phyloP scores from a whole-genome alignment of 2,329 filamentous ascomycete species.

The Meredithiella fracta region DNA sequence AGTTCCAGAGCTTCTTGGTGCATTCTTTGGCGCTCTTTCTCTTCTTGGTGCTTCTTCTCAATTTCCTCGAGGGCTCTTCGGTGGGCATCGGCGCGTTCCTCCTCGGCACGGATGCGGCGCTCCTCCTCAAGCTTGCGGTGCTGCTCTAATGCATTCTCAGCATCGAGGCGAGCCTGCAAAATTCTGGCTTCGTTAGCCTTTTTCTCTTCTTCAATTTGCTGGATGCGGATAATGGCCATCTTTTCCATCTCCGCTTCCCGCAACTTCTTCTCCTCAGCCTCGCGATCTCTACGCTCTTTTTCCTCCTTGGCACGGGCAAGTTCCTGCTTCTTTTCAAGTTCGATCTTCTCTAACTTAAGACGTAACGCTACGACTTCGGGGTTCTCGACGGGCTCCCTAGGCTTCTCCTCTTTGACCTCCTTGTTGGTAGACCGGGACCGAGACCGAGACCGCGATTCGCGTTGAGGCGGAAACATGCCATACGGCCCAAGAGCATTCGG shows the following conservation, averaged over 20 bases:
- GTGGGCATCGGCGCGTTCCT: constrained; percentile 25
- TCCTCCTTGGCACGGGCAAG: neutral
- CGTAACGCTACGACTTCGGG: constrained; percentile 43
- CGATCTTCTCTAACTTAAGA: constrained; percentile 30
- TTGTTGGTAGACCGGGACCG: constrained; percentile 16
- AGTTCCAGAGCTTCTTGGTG: constrained; percentile 25
- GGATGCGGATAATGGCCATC: constrained; percentile 14
- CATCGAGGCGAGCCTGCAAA: constrained; percentile 30
- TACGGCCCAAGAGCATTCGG: constrained; percentile 8
- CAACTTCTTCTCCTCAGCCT: neutral
- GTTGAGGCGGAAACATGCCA: constrained; percentile 21
- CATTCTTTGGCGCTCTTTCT: constrained; percentile 26
- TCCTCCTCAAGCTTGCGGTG: constrained; percentile 31
- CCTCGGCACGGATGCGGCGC: constrained; percentile 6
- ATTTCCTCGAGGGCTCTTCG: constrained; percentile 27
- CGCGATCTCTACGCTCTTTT: neutral
- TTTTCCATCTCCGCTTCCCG: constrained; percentile 18
- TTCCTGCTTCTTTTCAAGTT: constrained; percentile 16
- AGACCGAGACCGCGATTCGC: constrained; percentile 24
- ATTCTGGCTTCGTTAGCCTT: constrained; percentile 21
- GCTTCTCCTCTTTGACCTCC: constrained; percentile 20
- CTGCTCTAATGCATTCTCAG: constrained; percentile 31
- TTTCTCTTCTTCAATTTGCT: constrained; percentile 30
- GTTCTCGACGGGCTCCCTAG: constrained; percentile 22
- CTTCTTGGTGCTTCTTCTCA: constrained; percentile 28